Evolutionary conservation across 1,284 basidiomycete genomes (phyloP).

Genomic region (Tylopilus microsporus): DNA sequence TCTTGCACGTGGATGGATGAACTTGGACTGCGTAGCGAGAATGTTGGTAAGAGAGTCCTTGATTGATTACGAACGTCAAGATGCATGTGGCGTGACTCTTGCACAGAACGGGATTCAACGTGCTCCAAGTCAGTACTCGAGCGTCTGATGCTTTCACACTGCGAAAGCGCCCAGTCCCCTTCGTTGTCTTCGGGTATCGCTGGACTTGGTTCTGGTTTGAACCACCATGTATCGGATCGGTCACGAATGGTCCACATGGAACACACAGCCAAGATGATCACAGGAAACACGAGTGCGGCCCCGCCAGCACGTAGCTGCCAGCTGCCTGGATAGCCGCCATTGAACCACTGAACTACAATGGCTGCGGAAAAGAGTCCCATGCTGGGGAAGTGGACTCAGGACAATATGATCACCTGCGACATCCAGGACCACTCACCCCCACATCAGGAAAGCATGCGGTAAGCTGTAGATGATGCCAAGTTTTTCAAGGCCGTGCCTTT

Average conservation of each 20-base stretch:
- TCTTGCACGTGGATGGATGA: too few relatives aligned
- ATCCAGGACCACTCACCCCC: slow-evolving; percentile 32
- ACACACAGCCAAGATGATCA: slow-evolving; percentile 18
- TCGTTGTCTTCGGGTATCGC: not conserved
- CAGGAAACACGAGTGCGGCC: slow-evolving; percentile 8
- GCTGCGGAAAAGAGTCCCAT: slow-evolving; percentile 31
- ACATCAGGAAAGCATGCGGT: slow-evolving; percentile 37
- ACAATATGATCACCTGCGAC: not conserved
- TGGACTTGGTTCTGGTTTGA: slow-evolving; percentile 19
- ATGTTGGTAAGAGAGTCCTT: not conserved
- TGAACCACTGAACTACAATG: slow-evolving; percentile 27
- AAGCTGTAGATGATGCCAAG: slow-evolving; percentile 38
- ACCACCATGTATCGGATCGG: slow-evolving; percentile 10
- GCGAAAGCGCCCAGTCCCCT: not conserved
- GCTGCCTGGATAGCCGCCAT: not conserved
- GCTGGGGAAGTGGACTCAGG: slow-evolving; percentile 14
- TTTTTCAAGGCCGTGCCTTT: slow-evolving; percentile 32
- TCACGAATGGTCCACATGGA: slow-evolving; percentile 22
- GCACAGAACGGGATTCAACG: too few relatives aligned
- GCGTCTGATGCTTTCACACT: too few relatives aligned
- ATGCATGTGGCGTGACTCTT: not conserved
- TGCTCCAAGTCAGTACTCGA: too few relatives aligned
- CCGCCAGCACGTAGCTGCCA: not conserved
- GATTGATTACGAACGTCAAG: not conserved
- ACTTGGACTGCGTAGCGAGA: not conserved